Evolutionary conservation across 2,329 filamentous ascomycete species (phyloP), one percentile per base, ranked within the genome.

Genomic region (Colletotrichum spaethianum): DNA sequence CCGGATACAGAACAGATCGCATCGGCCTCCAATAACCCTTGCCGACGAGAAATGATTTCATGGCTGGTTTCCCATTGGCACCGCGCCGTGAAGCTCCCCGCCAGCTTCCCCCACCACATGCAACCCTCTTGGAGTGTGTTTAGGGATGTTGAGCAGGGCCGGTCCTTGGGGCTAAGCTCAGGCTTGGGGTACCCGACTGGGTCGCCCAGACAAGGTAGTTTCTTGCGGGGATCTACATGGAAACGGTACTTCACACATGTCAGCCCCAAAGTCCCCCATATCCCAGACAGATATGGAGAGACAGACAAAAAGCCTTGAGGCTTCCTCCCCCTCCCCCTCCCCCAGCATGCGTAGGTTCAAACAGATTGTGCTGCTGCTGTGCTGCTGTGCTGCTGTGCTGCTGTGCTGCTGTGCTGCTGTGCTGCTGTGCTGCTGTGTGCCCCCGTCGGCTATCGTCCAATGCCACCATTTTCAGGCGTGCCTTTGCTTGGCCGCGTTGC

Each of bases 71-170:
- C 48, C 56, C 20, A 62, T 71, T 71, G 55, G 67, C 48, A 36
- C 31, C 55, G 66, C 31, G 67, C 33, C 28, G 42, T 33, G 64
- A 71, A 68, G 69, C 64, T 71, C 40, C 64, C 68, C 40, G 40
- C 56, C 63, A 67, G 62, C 64, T 40, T 61, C 50, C 69, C 65
- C 69, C 64, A 72, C 69, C 59, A 72, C 64, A 63, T 68, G 59
- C 59, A 69, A 72, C 59, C 64, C 46, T 42, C 64, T 53, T 53
- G 31, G 33, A 36, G 53, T 16, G 53, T 26, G 52, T 55, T 63
- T 55, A 57, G 36, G 50, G 59, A 20, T 46, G 53, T 60, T 46
- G 36, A 69, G 52, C 69, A 69, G 69, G 69, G 65, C 50, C 4
- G 57, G 44, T 53, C 69, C 64, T 53, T 63, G 57, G 59, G 52